These are phyloP conservation scores for Globisporangium heterothallicum DNA, from an alignment of 352 stramenopile species.

Conservation along the genomic window DNA sequence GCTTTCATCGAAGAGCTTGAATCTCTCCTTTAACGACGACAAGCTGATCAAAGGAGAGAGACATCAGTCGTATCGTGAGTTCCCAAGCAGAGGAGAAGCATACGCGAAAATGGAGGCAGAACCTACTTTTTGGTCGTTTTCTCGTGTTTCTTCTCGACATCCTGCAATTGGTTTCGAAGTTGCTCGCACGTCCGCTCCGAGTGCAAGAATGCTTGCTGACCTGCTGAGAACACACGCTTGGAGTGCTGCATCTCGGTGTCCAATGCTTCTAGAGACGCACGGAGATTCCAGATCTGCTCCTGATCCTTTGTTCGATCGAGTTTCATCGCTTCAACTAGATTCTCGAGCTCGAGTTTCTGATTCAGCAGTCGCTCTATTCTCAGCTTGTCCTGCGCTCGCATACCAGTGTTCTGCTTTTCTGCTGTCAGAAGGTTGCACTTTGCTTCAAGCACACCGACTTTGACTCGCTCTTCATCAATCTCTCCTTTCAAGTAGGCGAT, in stretches of 20 bases:
- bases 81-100: neutral
- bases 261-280: conserved; percentile 57
- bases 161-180: conserved; percentile 53
- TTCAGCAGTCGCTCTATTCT: conserved; percentile 73
- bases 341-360: conserved; percentile 75
- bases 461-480: conserved; percentile 56
- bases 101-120: neutral
- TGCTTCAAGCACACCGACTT: conserved; percentile 55
- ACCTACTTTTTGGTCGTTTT: conserved; percentile 68
- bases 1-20: conserved; percentile 71
- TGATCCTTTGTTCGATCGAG: conserved; percentile 55
- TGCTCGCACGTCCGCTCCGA: conserved; percentile 68
- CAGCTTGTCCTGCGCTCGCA: conserved; percentile 75
- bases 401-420: conserved; percentile 73
- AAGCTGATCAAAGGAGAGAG: conserved; percentile 27
- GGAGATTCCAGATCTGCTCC: conserved; percentile 65
- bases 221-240: conserved; percentile 72
- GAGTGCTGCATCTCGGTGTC: conserved; percentile 74
- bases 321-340: conserved; percentile 48
- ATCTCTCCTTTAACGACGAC: conserved; percentile 54
- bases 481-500: conserved; percentile 29
- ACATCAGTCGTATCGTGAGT: neutral
- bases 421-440: conserved; percentile 59
- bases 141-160: conserved; percentile 73
- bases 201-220: conserved; percentile 72